A percentile compares a stretch with the other conserved stretches of the same genome.
These are phyloP conservation scores for Ceratocystis papillata DNA, from an alignment of 2,329 filamentous ascomycete species.

Conservation along the genomic window DNA sequence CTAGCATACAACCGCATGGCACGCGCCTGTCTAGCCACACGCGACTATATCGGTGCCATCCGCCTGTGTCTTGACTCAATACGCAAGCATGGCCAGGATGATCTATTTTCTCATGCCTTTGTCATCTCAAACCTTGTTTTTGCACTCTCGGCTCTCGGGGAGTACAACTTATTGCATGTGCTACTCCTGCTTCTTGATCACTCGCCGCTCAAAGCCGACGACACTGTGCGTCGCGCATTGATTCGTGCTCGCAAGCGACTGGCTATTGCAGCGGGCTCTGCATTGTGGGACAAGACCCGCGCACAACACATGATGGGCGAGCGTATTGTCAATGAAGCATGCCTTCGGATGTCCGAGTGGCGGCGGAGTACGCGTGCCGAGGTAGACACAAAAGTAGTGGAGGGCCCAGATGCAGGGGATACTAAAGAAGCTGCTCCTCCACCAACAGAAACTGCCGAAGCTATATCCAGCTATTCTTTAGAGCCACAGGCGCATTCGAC, in stretches of 20 bases:
- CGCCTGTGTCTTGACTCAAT: slow-evolving; percentile 14
- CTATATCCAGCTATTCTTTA: neutral
- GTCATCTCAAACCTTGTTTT: slow-evolving; percentile 20
- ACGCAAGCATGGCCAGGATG: slow-evolving; percentile 13
- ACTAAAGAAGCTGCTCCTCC: neutral
- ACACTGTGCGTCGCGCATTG: slow-evolving; percentile 14
- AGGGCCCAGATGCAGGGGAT: neutral
- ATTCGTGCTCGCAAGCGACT: slow-evolving; percentile 16
- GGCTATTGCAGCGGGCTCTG: slow-evolving; percentile 11
- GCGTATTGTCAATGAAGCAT: slow-evolving; percentile 12
- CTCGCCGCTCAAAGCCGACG: slow-evolving; percentile 11
- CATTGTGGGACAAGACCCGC: slow-evolving; percentile 20
- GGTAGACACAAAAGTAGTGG: neutral
- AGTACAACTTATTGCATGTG: slow-evolving; percentile 19
- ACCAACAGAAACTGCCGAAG: neutral
- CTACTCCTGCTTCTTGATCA: slow-evolving; percentile 14
- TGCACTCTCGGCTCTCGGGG: slow-evolving; percentile 19
- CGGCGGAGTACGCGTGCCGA: neutral
- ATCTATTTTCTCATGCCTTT: slow-evolving; percentile 17
- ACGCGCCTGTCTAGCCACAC: slow-evolving; percentile 20
- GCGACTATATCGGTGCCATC: slow-evolving; percentile 21
- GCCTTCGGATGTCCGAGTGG: neutral
- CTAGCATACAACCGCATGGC: slow-evolving; percentile 20
- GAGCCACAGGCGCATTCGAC: neutral
- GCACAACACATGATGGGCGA: slow-evolving; percentile 14